Conservation (phyloP, 768 basidiomycete genomes). For the Tulasnella sp. region DNA sequence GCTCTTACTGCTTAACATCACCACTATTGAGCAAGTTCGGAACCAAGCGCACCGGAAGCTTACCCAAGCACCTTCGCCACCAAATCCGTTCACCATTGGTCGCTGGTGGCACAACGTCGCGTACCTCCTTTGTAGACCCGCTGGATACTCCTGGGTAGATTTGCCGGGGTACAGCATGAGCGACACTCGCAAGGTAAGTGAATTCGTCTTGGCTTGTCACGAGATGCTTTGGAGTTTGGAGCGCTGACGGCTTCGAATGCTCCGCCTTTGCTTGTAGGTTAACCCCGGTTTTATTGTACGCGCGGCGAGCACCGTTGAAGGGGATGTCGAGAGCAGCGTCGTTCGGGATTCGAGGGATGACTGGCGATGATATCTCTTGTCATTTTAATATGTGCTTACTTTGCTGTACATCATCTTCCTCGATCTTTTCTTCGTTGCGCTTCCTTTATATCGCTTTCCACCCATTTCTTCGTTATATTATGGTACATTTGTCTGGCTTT, state of each 20-base stretch:
- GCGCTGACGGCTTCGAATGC: not conserved
- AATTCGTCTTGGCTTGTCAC: slow-evolving; percentile 49
- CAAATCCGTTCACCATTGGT: slow-evolving; percentile 82
- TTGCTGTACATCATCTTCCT: not conserved
- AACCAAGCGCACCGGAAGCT: slow-evolving; percentile 70
- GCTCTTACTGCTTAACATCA: slow-evolving; percentile 76
- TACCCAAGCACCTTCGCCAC: slow-evolving; percentile 41
- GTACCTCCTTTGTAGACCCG: slow-evolving; percentile 69
- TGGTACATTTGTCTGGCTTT: not conserved
- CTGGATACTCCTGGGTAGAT: slow-evolving; percentile 71
- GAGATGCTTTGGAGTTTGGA: slow-evolving; percentile 1
- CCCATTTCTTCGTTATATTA: not conserved
- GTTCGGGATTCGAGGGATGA: not conserved
- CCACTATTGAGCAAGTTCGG: slow-evolving; percentile 95
- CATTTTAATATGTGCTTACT: not conserved
- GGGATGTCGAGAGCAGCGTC: not conserved
- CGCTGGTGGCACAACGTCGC: slow-evolving; percentile 62
- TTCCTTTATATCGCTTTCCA: not conserved
- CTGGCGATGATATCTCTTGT: not conserved
- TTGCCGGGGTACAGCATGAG: slow-evolving; percentile 46
- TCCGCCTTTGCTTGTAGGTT: not conserved
- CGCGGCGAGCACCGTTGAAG: not conserved
- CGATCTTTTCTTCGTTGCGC: too few relatives aligned
- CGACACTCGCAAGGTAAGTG: slow-evolving; percentile 45
- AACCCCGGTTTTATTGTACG: slow-evolving; percentile 4